These are phyloP conservation scores for Thielaviopsis punctulata DNA, from an alignment of 2,329 filamentous ascomycete species.

Conservation along the genomic window DNA sequence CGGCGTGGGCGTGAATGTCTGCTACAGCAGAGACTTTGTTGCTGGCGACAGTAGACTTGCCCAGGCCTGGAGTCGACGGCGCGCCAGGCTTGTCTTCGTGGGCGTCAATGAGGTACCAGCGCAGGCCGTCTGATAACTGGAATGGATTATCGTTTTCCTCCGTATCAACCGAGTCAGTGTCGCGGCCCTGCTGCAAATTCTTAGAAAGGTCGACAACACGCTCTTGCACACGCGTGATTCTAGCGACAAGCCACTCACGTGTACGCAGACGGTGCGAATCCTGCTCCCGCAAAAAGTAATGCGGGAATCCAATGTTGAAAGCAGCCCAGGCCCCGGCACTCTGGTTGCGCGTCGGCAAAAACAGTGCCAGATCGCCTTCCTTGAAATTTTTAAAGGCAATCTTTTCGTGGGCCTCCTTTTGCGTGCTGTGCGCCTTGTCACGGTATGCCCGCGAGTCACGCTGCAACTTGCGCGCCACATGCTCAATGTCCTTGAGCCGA, in stretches of 20 bases:
- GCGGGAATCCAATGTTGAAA: conserved; percentile 93
- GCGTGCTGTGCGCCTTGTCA: conserved; percentile 64
- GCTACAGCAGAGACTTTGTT: conserved; percentile 77
- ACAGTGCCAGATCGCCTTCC: conserved; percentile 84
- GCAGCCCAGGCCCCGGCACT: conserved; percentile 91
- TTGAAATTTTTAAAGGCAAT: conserved; percentile 94
- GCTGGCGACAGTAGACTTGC: conserved; percentile 79
- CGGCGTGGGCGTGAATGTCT: conserved; percentile 39
- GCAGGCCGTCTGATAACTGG: conserved; percentile 80
- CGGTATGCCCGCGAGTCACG: conserved; percentile 75
- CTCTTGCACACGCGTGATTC: conserved; percentile 81
- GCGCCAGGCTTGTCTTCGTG: conserved; percentile 82
- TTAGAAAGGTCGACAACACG: conserved; percentile 83
- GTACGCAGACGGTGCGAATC: conserved; percentile 70
- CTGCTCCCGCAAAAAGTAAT: conserved; percentile 91
- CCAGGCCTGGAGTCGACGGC: conserved; percentile 79
- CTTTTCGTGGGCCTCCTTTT: conserved; percentile 83
- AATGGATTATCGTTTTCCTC: conserved; percentile 93
- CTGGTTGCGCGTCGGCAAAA: conserved; percentile 87
- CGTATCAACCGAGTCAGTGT: conserved; percentile 32
- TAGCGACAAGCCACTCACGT: conserved; percentile 90
- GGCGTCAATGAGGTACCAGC: conserved; percentile 93
- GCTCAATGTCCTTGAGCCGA: conserved; percentile 82
- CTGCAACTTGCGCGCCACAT: conserved; percentile 83
- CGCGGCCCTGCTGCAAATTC: conserved; percentile 38